Evolutionary conservation across 805 yeast genomes (phyloP).

Genomic region (Saccharomycopsis microspora): DNA sequence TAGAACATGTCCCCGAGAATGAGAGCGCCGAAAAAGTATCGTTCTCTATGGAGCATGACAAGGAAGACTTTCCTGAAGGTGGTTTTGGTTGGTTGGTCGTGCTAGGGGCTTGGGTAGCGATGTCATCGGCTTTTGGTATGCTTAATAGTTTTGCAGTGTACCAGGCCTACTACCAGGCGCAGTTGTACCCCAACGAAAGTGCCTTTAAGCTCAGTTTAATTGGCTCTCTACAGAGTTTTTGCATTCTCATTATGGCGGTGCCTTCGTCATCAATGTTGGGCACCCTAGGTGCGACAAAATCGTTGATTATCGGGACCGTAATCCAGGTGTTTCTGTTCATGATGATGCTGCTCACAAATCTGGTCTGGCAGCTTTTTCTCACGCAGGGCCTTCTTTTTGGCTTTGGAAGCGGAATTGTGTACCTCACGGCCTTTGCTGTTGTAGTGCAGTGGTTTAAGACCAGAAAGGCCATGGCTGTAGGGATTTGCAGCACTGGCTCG

Average conservation of each 20-base stretch:
- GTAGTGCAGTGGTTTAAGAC: constrained; percentile 39
- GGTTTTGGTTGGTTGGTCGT: constrained; percentile 45
- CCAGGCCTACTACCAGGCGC: constrained; percentile 34
- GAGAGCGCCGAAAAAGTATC: too few species aligned
- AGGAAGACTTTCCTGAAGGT: constrained; percentile 34
- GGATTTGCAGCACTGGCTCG: constrained; percentile 36
- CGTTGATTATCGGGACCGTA: constrained; percentile 31
- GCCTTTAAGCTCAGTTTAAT: constrained; percentile 39
- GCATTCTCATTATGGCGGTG: constrained; percentile 35
- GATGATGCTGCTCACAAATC: constrained; percentile 33
- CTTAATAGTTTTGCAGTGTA: constrained; percentile 49
- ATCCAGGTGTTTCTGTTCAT: constrained; percentile 34
- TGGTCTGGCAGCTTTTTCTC: constrained; percentile 39
- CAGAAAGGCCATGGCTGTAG: constrained; percentile 34
- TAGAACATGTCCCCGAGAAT: too few species aligned
- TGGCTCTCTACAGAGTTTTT: constrained; percentile 41
- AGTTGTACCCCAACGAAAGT: constrained; percentile 29
- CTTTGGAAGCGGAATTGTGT: constrained; percentile 33
- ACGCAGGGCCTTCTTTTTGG: constrained; percentile 44
- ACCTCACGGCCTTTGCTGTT: constrained; percentile 32
- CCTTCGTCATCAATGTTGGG: constrained; percentile 34
- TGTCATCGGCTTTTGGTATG: constrained; percentile 46
- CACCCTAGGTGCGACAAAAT: constrained; percentile 29
- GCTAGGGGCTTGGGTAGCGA: constrained; percentile 33
- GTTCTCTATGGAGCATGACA: not conserved